Evolutionary conservation across 805 yeast genomes (phyloP).

Genomic region (Hanseniaspora clermontiae): DNA sequence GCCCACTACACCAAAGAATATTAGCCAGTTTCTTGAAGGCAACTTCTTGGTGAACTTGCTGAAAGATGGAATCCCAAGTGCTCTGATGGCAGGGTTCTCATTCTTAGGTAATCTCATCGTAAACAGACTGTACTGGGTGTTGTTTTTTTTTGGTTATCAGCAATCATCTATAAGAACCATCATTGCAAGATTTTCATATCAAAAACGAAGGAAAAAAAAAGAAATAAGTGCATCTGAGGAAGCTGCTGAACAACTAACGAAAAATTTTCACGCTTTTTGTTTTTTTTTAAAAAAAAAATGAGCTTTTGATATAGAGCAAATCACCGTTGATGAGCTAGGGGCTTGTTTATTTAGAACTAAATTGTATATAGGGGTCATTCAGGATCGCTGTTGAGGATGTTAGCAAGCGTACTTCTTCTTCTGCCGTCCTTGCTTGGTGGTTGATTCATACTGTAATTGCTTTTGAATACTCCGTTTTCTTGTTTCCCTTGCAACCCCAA

Average conservation of each 20-base stretch:
- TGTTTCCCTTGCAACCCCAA: constrained; percentile 6
- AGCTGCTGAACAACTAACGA: background rate
- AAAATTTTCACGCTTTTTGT: background rate
- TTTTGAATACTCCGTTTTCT: constrained; percentile 14
- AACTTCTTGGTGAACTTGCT: constrained; percentile 30
- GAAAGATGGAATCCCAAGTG: constrained; percentile 71
- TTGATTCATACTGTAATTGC: constrained; percentile 4
- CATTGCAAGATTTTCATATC: no score
- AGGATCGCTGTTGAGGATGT: constrained; percentile 4
- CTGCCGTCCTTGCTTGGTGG: constrained; percentile 18
- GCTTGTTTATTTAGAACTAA: background rate
- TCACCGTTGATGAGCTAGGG: no score
- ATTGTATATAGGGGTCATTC: background rate
- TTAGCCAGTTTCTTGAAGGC: constrained; percentile 88
- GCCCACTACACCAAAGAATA: constrained; percentile 65
- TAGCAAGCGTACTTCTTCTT: constrained; percentile 7
- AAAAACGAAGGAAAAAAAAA: background rate
- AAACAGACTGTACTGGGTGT: background rate
- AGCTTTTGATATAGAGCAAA: no score
- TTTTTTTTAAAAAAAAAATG: background rate
- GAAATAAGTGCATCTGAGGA: background rate
- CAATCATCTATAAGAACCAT: no score
- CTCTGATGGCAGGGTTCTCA: constrained; percentile 62
- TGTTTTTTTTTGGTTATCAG: background rate
- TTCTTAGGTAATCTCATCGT: constrained; percentile 13